A percentile compares a stretch with the other conserved stretches of the same genome.
Conservation (phyloP, 768 basidiomycete genomes). For the Saitozyma sp. region DNA sequence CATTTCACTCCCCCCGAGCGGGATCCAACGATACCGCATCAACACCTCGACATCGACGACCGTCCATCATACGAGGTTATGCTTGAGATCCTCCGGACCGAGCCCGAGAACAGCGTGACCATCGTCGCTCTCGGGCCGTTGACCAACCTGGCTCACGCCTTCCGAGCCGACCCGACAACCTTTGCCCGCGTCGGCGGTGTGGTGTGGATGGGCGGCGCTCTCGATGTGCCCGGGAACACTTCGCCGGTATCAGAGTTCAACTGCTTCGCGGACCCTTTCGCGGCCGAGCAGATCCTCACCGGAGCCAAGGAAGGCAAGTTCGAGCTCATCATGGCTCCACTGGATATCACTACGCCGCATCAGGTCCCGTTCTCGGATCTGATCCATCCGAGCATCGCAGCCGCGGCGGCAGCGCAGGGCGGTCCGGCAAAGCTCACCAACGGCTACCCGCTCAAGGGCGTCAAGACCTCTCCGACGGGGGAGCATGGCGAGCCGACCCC, state of each 20-base stretch:
- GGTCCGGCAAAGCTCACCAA: neutral
- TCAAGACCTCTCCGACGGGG: neutral
- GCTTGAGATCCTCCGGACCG: conserved; percentile 42
- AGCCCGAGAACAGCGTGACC: conserved; percentile 42
- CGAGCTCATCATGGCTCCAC: conserved; percentile 60
- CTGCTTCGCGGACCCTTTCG: conserved; percentile 79
- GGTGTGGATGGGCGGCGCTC: conserved; percentile 87
- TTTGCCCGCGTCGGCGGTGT: conserved; percentile 64
- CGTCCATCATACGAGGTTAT: conserved; percentile 47
- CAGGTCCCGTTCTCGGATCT: conserved; percentile 65
- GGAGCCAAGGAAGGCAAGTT: conserved; percentile 56
- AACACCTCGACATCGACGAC: conserved; percentile 36
- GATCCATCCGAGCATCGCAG: conserved; percentile 60
- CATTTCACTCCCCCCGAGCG: conserved; percentile 42
- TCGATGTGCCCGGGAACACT: conserved; percentile 88
- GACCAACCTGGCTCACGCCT: conserved; percentile 73
- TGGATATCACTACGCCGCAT: conserved; percentile 81
- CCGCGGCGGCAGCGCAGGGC: neutral
- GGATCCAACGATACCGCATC: conserved; percentile 18
- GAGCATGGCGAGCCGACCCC: conserved; percentile 48
- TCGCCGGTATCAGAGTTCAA: conserved; percentile 79
- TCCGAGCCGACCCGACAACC: conserved; percentile 60
- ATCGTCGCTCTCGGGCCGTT: conserved; percentile 56
- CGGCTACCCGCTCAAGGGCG: neutral
- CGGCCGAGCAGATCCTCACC: conserved; percentile 66